phyloP scores from a whole-genome alignment of 208 protist genomes.

The Strigomonas culicis region DNA sequence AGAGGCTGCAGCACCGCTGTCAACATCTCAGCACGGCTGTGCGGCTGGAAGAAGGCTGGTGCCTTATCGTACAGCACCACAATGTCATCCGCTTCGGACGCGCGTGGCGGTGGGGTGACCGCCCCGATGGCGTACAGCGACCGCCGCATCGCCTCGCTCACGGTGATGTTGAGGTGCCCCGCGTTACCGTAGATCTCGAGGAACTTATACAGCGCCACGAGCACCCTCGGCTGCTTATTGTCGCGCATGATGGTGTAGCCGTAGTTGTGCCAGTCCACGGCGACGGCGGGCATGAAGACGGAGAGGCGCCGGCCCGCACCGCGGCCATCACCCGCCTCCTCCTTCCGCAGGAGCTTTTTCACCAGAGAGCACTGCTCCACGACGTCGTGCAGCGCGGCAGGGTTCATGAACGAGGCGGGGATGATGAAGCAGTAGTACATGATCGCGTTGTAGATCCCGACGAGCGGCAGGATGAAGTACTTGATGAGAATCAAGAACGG shows the following conservation, averaged over 20 bases:
- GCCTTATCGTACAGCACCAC: constrained; percentile 74
- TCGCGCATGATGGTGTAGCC: constrained; percentile 83
- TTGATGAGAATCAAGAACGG: constrained; percentile 78
- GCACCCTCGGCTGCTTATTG: constrained; percentile 37
- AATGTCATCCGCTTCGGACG: constrained; percentile 16
- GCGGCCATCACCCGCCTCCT: too few relatives aligned
- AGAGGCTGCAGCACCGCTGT: constrained; percentile 46
- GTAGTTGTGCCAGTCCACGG: constrained; percentile 93
- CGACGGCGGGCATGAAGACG: constrained; percentile 49
- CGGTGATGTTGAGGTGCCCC: constrained; percentile 75
- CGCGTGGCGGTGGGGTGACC: background rate
- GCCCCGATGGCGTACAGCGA: constrained; percentile 12
- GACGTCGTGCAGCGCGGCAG: constrained; percentile 54
- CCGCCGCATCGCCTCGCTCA: constrained; percentile 71
- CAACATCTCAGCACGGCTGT: constrained; percentile 36
- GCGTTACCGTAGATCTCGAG: constrained; percentile 61
- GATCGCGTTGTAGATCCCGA: constrained; percentile 47
- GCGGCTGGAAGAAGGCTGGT: constrained; percentile 63
- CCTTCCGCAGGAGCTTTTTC: too few relatives aligned
- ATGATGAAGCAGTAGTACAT: constrained; percentile 75
- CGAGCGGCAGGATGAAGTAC: constrained; percentile 57
- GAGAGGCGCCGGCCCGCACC: too few relatives aligned
- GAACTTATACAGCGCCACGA: constrained; percentile 57
- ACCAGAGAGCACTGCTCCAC: constrained; percentile 26
- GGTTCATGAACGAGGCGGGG: constrained; percentile 61